phyloP scores from a whole-genome alignment of 2,329 filamentous ascomycete species.

The Lecanosticta acicola region DNA sequence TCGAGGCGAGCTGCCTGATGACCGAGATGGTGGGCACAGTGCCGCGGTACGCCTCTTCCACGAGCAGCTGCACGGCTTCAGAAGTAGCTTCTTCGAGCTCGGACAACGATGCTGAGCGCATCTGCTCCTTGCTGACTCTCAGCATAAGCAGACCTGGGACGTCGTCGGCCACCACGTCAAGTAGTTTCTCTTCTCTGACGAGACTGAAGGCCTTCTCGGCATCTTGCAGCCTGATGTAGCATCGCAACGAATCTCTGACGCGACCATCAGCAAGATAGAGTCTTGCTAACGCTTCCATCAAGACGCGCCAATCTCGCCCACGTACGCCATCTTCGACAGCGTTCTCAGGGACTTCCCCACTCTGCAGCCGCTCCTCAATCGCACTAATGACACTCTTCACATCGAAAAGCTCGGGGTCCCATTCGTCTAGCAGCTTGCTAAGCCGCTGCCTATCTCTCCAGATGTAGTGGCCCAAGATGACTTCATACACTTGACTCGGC shows the following conservation, averaged over 20 bases:
- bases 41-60: constrained; percentile 85
- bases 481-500: constrained; percentile 77
- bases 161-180: constrained; percentile 82
- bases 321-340: constrained; percentile 67
- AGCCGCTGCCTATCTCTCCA: constrained; percentile 69
- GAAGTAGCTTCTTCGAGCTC: constrained; percentile 75
- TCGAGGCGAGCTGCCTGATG: constrained; percentile 66
- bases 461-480: constrained; percentile 84
- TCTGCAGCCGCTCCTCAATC: constrained; percentile 75
- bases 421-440: constrained; percentile 71
- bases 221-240: constrained; percentile 86
- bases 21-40: constrained; percentile 74
- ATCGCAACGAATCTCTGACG: constrained; percentile 76
- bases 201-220: constrained; percentile 81
- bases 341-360: constrained; percentile 67
- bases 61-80: constrained; percentile 79
- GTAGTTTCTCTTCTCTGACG: constrained; percentile 82
- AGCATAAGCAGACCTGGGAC: constrained; percentile 83
- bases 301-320: constrained; percentile 74
- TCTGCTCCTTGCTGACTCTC: constrained; percentile 67
- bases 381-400: constrained; percentile 66
- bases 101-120: constrained; percentile 57
- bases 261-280: constrained; percentile 77
- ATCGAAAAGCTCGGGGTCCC: constrained; percentile 81
- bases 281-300: constrained; percentile 80